Evolutionary conservation across 2,329 filamentous ascomycete genomes (phyloP).

Genomic region (Pyrenochaeta sp.): DNA sequence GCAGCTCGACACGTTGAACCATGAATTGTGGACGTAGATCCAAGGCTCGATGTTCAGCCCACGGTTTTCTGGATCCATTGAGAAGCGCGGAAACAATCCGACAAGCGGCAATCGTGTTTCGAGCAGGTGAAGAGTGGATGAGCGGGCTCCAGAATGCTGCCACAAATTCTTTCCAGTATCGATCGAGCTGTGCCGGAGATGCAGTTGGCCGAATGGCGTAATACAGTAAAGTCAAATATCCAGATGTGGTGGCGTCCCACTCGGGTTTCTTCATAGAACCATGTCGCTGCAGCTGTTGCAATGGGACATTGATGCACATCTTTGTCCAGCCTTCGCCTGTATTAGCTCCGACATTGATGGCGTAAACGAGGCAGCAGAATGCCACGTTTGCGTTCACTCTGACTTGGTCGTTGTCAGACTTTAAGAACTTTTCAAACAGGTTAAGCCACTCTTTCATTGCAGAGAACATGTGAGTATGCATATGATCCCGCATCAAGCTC

Average conservation of each 20-base stretch:
- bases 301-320: slow-evolving; percentile 37
- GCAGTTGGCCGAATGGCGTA: slow-evolving; percentile 71
- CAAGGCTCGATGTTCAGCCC: slow-evolving; percentile 76
- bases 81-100: slow-evolving; percentile 77
- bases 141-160: slow-evolving; percentile 63
- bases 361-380: slow-evolving; percentile 85
- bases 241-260: slow-evolving; percentile 68
- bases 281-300: slow-evolving; percentile 44
- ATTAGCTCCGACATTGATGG: slow-evolving; percentile 69
- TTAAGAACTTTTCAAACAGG: slow-evolving; percentile 84
- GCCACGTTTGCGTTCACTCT: slow-evolving; percentile 78
- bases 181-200: slow-evolving; percentile 70
- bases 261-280: slow-evolving; percentile 72
- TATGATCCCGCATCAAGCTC: slow-evolving; percentile 72
- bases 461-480: slow-evolving; percentile 71
- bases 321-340: slow-evolving; percentile 55
- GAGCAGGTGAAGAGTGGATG: slow-evolving; percentile 25
- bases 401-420: slow-evolving; percentile 70
- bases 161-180: slow-evolving; percentile 80
- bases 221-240: slow-evolving; percentile 67
- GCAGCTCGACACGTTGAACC: slow-evolving; percentile 73
- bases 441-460: slow-evolving; percentile 77
- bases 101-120: slow-evolving; percentile 51
- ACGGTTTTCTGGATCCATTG: slow-evolving; percentile 66
- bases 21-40: slow-evolving; percentile 59